These are phyloP conservation scores for Alternaria gansuensis DNA, from an alignment of 2,329 filamentous ascomycete species.

Conservation along the genomic window DNA sequence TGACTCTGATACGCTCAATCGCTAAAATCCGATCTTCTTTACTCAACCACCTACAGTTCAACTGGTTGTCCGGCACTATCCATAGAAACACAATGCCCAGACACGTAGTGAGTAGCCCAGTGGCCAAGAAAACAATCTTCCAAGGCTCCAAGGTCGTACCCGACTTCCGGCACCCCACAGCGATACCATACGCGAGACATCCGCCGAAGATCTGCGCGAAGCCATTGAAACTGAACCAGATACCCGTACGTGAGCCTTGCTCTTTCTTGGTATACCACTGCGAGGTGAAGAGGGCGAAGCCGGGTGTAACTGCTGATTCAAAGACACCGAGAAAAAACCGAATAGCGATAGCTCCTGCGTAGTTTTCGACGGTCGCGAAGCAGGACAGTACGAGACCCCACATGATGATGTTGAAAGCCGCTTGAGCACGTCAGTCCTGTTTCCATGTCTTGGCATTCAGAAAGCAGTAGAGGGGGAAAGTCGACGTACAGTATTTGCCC, in stretches of 20 bases:
- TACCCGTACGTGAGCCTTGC: slow-evolving; percentile 68
- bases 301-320: slow-evolving; percentile 73
- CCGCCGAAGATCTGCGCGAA: slow-evolving; percentile 70
- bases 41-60: slow-evolving; percentile 69
- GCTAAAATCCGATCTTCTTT: slow-evolving; percentile 73
- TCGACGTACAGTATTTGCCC: slow-evolving; percentile 65
- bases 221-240: slow-evolving; percentile 76
- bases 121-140: slow-evolving; percentile 66
- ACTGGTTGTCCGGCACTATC: slow-evolving; percentile 66
- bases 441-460: neutral
- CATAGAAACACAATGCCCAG: slow-evolving; percentile 58
- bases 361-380: slow-evolving; percentile 70
- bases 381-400: slow-evolving; percentile 70
- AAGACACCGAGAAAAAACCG: slow-evolving; percentile 74
- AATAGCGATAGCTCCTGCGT: slow-evolving; percentile 68
- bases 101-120: slow-evolving; percentile 55
- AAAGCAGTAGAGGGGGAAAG: neutral
- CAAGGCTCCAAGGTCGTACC: slow-evolving; percentile 69
- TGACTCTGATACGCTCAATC: slow-evolving; percentile 74
- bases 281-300: slow-evolving; percentile 72
- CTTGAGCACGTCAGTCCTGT: slow-evolving; percentile 23
- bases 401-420: slow-evolving; percentile 68
- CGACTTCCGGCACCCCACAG: slow-evolving; percentile 62
- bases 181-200: slow-evolving; percentile 70
- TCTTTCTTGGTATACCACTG: slow-evolving; percentile 78